A percentile compares a stretch with the other conserved stretches of the same genome.
phyloP scores from a whole-genome alignment of 2,329 filamentous ascomycete genomes.

The Colletotrichum truncatum region DNA sequence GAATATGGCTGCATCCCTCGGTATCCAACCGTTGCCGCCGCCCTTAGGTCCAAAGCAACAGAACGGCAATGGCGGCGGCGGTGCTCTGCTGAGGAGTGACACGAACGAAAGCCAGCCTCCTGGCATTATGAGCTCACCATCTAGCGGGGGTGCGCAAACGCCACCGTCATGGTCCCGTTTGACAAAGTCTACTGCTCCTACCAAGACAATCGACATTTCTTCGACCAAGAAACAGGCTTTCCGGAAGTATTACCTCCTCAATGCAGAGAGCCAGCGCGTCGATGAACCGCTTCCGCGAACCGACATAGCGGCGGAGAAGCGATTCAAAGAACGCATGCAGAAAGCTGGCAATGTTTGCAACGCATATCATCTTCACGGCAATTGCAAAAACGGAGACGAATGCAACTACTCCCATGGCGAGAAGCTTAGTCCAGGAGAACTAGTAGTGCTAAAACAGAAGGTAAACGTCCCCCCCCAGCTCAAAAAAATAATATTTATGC shows the following conservation, averaged over 20 bases:
- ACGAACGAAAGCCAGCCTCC: background rate
- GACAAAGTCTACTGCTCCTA: constrained; percentile 18
- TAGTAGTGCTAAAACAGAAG: constrained; percentile 33
- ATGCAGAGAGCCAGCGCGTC: constrained; percentile 41
- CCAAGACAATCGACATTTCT: constrained; percentile 39
- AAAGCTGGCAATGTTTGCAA: constrained; percentile 35
- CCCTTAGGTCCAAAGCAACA: background rate
- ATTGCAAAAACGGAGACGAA: constrained; percentile 28
- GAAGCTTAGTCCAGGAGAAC: constrained; percentile 27
- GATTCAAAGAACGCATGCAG: constrained; percentile 31
- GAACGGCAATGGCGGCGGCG: background rate
- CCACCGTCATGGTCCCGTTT: constrained; percentile 35
- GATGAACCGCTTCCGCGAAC: constrained; percentile 38
- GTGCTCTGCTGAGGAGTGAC: background rate
- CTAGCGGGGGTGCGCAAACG: constrained; percentile 6
- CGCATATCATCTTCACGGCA: constrained; percentile 31
- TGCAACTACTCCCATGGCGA: constrained; percentile 35
- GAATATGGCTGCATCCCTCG: background rate
- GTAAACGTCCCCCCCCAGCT: too few species aligned
- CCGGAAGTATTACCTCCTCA: constrained; percentile 39
- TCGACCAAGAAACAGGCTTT: constrained; percentile 33
- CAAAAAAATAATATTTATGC: background rate
- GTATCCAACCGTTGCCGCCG: background rate
- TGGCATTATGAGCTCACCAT: background rate
- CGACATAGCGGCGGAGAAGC: constrained; percentile 31